Percentiles rank a stretch among this genome's conserved stretches.
Conservation (phyloP, 2,329 filamentous ascomycete species). For the Apiospora rasikravindrae region DNA sequence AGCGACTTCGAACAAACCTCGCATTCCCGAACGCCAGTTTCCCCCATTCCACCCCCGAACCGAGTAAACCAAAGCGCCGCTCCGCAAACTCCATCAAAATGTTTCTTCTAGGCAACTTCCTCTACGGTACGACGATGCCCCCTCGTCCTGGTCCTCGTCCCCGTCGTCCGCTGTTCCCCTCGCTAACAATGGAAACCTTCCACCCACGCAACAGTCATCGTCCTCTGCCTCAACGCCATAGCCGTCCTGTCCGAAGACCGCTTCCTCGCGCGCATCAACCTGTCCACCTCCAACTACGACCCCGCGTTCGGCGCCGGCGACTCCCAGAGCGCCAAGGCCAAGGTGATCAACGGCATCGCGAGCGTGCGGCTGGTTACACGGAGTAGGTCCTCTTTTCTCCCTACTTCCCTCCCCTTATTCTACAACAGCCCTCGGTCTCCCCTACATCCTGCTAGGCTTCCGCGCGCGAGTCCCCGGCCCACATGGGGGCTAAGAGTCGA, state of each 20-base stretch:
- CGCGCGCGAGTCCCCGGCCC: neutral
- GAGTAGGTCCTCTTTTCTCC: constrained; percentile 63
- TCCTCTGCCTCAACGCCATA: constrained; percentile 92
- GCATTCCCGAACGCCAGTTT: neutral
- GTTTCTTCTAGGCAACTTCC: constrained; percentile 73
- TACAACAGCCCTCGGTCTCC: neutral
- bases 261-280: constrained; percentile 88
- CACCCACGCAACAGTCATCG: constrained; percentile 61
- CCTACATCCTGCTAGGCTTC: neutral
- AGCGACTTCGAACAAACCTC: neutral
- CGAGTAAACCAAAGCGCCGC: neutral
- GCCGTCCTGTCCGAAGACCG: constrained; percentile 94
- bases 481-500: neutral
- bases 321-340: constrained; percentile 77
- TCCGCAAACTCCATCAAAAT: constrained; percentile 46
- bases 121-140: constrained; percentile 70
- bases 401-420: constrained; percentile 4
- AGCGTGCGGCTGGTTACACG: constrained; percentile 92
- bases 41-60: neutral
- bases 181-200: neutral
- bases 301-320: constrained; percentile 79
- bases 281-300: constrained; percentile 72
- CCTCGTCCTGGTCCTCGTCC: constrained; percentile 19
- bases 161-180: neutral
- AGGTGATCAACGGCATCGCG: constrained; percentile 87